Evolutionary conservation across 2,329 filamentous ascomycete genomes (phyloP), one percentile per base, ranked within the genome.

Genomic region (Xylaria sp.): DNA sequence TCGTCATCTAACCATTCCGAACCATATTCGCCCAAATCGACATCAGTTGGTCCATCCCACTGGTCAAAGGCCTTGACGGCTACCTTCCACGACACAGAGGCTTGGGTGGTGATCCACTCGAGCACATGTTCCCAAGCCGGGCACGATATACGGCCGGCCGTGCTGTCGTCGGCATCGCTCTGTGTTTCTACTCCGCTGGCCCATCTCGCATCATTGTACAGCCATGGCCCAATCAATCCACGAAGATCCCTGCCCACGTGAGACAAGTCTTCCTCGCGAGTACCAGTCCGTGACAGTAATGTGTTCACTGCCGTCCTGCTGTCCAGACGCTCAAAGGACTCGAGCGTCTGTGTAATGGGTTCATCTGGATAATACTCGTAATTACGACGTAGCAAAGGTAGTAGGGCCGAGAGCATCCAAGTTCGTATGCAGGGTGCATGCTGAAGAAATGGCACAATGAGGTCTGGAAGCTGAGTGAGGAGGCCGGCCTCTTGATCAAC

Each of bases 401-500:
- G 80, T 17, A 93, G 83, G 2, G 86, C 87, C 0, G 91, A 91
- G 23, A 92, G 85, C 75, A 89, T 86, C 91, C 92, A 93, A 0
- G 84, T 87, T 59, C 88, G 86, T 44, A 94, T 82, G 65, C 84
- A 87, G 9, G 87, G 83, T 44, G 87, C 86, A 66, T 87, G 84
- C 58, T 87, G 81, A 17, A 93, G 81, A 76, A 94, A 94, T 0
- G 92, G 92, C 26, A 84, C 81, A 20, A 94, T 81, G 36, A 95
- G 83, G n/a, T 85, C 83, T 0, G 90, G 89, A 1, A 94, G 78
- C 71, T 92, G 86, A n/a, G 85, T 83, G 23, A 94, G 82, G 68
- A 93, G 81, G n/a, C 92, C 92, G 1, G 91, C 90, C 77, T 92
- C 87, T 61, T 88, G 81, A 75, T 94, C 92, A 70, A 95, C 89